Evolutionary conservation across 129 eudicot species (phyloP).

Genomic region (Lactuca sativa): DNA sequence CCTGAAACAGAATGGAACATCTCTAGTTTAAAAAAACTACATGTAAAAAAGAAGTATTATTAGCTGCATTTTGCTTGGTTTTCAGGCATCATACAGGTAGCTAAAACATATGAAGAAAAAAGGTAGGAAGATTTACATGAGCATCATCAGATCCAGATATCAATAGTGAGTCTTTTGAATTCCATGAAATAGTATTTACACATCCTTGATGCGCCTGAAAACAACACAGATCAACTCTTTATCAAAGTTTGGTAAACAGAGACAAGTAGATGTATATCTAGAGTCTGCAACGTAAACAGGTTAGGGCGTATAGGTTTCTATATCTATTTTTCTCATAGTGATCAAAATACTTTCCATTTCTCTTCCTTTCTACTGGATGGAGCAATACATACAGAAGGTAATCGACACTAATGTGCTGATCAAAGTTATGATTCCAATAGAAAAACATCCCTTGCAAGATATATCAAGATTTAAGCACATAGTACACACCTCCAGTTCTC

Average conservation of each 20-base stretch:
- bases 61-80: constrained; percentile 9
- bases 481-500: constrained; percentile 74
- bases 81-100: constrained; percentile 22
- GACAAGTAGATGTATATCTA: background rate
- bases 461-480: constrained; percentile 11
- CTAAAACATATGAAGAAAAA: constrained; percentile 4
- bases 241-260: background rate
- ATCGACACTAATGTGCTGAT: background rate
- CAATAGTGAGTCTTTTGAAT: constrained; percentile 79
- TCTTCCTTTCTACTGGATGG: constrained; percentile 8
- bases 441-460: constrained; percentile 10
- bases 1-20: constrained; percentile 47
- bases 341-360: background rate
- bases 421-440: background rate
- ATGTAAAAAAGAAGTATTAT: background rate
- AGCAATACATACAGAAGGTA: background rate
- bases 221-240: constrained; percentile 5
- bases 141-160: constrained; percentile 96
- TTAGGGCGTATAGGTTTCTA: background rate
- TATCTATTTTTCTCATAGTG: background rate
- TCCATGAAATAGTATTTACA: constrained; percentile 90
- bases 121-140: constrained; percentile 44
- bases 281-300: background rate
- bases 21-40: background rate
- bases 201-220: constrained; percentile 87